phyloP scores from a whole-genome alignment of 2,329 filamentous ascomycete species.

The Blastomyces emzantsi region DNA sequence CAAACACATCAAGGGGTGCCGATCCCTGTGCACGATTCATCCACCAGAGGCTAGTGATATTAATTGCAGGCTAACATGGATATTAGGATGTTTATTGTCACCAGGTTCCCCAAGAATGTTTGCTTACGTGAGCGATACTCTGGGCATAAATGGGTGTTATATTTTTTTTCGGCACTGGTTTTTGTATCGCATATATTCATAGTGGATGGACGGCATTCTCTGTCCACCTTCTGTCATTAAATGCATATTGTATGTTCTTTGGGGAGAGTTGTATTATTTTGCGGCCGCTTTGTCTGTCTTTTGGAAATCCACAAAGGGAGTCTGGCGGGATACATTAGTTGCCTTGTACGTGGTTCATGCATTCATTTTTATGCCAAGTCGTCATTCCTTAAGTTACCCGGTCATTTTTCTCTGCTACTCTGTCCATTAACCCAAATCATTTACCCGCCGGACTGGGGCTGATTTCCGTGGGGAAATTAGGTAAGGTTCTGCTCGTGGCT shows the following conservation, averaged over 20 bases:
- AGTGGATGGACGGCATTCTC: neutral
- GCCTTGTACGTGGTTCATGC: neutral
- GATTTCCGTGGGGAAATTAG: neutral
- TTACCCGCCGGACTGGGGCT: neutral
- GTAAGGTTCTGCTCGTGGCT: neutral
- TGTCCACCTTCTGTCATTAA: neutral
- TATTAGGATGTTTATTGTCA: neutral
- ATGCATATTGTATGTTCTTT: neutral
- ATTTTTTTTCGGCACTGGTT: neutral
- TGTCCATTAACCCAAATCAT: neutral
- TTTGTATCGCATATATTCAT: neutral
- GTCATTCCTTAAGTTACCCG: neutral
- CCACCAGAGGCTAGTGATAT: neutral
- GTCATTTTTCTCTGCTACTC: neutral
- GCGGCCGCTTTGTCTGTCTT: neutral
- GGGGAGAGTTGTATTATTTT: neutral
- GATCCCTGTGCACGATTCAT: neutral
- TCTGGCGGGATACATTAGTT: neutral
- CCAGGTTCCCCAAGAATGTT: neutral
- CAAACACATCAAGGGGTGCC: conserved; percentile 3
- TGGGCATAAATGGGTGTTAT: neutral
- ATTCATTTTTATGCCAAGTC: neutral
- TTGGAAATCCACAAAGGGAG: neutral
- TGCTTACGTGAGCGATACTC: neutral
- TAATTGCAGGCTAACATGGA: neutral